These are phyloP conservation scores for Haplosporangium sp. DNA, from an alignment of 371 early-diverging fungal genomes.

Conservation along the genomic window DNA sequence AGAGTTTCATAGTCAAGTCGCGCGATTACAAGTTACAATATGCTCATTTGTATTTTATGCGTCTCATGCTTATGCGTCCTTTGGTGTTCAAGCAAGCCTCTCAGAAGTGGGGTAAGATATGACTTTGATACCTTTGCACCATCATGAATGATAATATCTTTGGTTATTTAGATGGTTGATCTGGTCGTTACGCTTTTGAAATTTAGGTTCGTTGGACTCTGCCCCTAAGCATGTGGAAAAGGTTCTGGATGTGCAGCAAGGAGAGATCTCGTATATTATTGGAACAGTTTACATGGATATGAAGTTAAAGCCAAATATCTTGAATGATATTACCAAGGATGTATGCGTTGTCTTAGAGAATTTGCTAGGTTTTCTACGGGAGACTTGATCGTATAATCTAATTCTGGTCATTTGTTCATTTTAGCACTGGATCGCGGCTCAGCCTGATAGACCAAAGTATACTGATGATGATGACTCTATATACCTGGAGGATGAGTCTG, in stretches of 20 bases:
- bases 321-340: constrained; percentile 85
- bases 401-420: constrained; percentile 1
- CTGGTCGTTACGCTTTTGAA: neutral
- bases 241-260: constrained; percentile 76
- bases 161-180: neutral
- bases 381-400: too few species aligned
- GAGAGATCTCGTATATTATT: constrained; percentile 75
- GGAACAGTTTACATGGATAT: constrained; percentile 92
- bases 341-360: constrained; percentile 57
- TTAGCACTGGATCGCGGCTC: constrained; percentile 74
- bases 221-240: constrained; percentile 65
- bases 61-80: constrained; percentile 75
- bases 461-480: constrained; percentile 69
- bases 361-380: neutral
- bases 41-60: constrained; percentile 85
- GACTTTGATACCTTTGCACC: neutral
- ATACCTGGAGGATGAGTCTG: constrained; percentile 93
- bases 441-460: constrained; percentile 76
- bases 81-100: constrained; percentile 62
- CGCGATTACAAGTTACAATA: constrained; percentile 83
- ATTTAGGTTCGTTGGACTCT: constrained; percentile 24
- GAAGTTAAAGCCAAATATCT: constrained; percentile 86
- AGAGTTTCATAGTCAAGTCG: constrained; percentile 62
- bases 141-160: neutral
- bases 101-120: constrained; percentile 63